Evolutionary conservation across 2,329 filamentous ascomycete genomes (phyloP).

Genomic region (Colletotrichum scovillei): DNA sequence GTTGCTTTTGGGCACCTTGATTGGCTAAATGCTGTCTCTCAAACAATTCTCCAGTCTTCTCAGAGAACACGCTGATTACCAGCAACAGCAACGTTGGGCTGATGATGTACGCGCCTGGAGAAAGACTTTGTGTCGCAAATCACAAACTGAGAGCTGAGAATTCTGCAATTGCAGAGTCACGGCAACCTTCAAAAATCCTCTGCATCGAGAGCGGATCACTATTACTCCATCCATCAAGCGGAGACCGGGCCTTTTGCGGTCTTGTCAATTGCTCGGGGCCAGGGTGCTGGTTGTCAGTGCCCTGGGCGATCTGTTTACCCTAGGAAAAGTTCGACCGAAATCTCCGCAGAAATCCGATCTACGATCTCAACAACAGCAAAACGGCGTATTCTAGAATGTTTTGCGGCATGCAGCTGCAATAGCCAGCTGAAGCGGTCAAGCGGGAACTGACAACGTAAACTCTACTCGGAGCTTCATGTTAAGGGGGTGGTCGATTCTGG

Average conservation of each 20-base stretch:
- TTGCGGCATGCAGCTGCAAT: background rate
- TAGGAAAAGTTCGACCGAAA: constrained; percentile 25
- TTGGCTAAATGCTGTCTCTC: constrained; percentile 4
- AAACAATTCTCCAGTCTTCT: background rate
- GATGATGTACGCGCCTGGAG: background rate
- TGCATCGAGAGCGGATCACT: constrained; percentile 8
- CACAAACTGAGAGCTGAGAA: background rate
- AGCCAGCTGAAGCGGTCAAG: constrained; percentile 9
- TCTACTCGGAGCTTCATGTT: background rate
- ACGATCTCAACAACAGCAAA: constrained; percentile 4
- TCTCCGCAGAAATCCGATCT: constrained; percentile 31
- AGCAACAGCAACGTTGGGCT: background rate
- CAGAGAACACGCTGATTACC: background rate
- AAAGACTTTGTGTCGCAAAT: background rate
- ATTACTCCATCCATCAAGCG: background rate
- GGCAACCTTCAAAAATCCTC: background rate
- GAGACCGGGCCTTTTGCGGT: constrained; percentile 29
- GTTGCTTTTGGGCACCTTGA: background rate
- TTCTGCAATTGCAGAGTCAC: background rate
- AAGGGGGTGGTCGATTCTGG: constrained; percentile 25
- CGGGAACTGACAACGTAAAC: background rate
- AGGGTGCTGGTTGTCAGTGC: constrained; percentile 4
- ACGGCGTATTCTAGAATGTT: background rate
- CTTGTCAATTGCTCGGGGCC: constrained; percentile 9
- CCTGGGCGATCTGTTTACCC: constrained; percentile 20